Evolutionary conservation across 371 early-diverging fungal genomes (phyloP), one percentile per base, ranked within the genome.

Genomic region (Lichtheimia corymbifera): DNA sequence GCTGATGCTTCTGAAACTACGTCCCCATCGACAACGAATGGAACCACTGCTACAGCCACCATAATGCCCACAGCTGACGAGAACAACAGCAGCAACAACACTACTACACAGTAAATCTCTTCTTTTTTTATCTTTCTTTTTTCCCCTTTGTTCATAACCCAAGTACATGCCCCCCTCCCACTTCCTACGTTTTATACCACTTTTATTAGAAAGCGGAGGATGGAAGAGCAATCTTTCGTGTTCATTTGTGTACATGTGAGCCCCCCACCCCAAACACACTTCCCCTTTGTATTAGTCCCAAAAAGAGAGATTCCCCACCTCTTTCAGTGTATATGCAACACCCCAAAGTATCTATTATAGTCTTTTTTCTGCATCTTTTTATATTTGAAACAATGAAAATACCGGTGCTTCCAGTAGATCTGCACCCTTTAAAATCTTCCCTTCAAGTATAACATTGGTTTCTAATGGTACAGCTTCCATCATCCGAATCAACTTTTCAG

Each of bases 281-380:
- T 30, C 24, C 35, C 28, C 28, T 54, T n/a, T 55, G 27, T 55
- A 55, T 55, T 43, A 35, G 40, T 55, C 20, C 4, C 1, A 28
- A 13, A 15, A 18, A 24, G 20, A 5, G 20, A 43, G 51, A 35
- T 59, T 30, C 41, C 57, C 30, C 41, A 50, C 53, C 28, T 45
- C 53, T 55, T 50, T 51, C 55, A 49, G 42, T 59, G 60, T 64
- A 58, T 43, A 64, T 64, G 65, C 45, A 59, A 55, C n/a, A 18
- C 35, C 20, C 35, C 35, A 41, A 30, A 18, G 18, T 55, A 41
- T 53, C 22, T 18, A 59, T 56, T 28, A 20, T 18, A 27, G 25
- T 55, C 44, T 53, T 53, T 15, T 53, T 53, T 52, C 20, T 62
- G 15, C 47, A 20, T 53, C 45, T 54, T 50, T 25, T 55, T 50